Evolutionary conservation across 192 early-diverging fungal genomes (phyloP).

Genomic region (Gaertneriomyces sp.): DNA sequence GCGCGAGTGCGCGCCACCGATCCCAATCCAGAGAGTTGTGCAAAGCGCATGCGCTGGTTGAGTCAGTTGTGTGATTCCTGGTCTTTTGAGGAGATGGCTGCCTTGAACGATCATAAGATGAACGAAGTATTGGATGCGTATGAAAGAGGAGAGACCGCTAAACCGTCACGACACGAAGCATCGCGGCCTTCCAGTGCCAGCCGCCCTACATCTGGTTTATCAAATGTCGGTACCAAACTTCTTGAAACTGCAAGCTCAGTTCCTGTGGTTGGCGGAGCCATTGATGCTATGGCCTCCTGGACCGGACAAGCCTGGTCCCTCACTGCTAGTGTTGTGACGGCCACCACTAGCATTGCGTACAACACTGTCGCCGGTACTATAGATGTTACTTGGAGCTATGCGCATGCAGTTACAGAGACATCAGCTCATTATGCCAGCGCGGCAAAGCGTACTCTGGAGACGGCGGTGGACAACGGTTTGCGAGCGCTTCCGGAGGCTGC

Average conservation of each 20-base stretch:
- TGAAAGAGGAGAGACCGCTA: conserved; percentile 24
- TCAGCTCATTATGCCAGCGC: conserved; percentile 1
- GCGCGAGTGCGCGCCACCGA: conserved; percentile 44
- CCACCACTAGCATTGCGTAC: not conserved
- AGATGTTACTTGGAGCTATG: conserved; percentile 16
- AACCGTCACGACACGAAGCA: not conserved
- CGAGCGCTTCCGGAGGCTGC: conserved; percentile 11
- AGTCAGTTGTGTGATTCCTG: conserved; percentile 78
- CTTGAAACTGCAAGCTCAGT: conserved; percentile 4
- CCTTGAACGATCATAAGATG: conserved; percentile 59
- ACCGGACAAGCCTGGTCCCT: conserved; percentile 11
- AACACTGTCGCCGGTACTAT: not conserved
- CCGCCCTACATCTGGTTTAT: not conserved
- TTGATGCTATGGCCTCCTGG: conserved; percentile 5
- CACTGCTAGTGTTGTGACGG: conserved; percentile 7
- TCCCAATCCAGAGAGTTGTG: conserved; percentile 45
- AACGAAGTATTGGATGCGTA: conserved; percentile 59
- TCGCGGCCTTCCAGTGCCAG: not conserved
- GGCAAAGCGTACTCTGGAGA: conserved; percentile 2
- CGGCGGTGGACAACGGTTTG: conserved; percentile 18
- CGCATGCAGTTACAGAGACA: conserved; percentile 6
- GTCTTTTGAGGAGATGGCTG: conserved; percentile 71
- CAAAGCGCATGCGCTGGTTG: conserved; percentile 81
- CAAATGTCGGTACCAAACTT: not conserved
- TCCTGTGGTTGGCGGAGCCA: conserved; percentile 3